Base-by-base conservation (phyloP, 2,329 filamentous ascomycete species). In the Rutstroemia sp. region DNA sequence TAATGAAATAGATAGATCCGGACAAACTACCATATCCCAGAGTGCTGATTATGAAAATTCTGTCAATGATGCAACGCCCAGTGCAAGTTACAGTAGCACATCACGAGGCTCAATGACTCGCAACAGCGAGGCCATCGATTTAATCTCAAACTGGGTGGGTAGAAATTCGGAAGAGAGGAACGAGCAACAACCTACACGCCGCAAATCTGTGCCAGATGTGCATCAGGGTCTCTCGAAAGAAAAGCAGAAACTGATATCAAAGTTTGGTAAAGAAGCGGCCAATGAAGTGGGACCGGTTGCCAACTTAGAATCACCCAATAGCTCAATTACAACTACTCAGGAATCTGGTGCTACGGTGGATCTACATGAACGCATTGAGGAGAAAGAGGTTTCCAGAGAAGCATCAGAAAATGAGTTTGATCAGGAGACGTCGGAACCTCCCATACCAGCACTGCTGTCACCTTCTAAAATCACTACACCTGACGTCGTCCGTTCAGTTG, bases 81-180 rank as follows among this genome's bases (percentile, higher is more conserved):
- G 54, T 5, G 44, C 42, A 12, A 60, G 50, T 25, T 55, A 27
- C 40, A 45, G 42, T 49, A 51, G 57, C 44, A 56, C 61, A 5
- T 61, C 61, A 25, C 58, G 57, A 48, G 60, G 63, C 12, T 61
- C 64, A 9, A 58, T 62, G 60, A 44, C 38, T 51, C 61, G 55
- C 60, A 65, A 68, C 53, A 46, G 58, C 34, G 61, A 65, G 48
- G 61, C 65, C 27, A 63, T 71, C 38, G 72, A 68, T 45, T 58
- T 78, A 46, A 75, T 80, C 48, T 73, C 74, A 12, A 70, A 73
- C 19, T 78, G 77, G 77, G 63, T 70, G 6, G 69, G 69, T n/a
- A 69, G 67, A 51, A 70, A 71, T 40, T 62, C 68, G 9, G 68
- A 71, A 49, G 44, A 61, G 39, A 67, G 68, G n/a, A 16, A 42